A percentile compares a stretch with the other conserved stretches of the same genome.
Evolutionary conservation across 176 grass and related monocot genomes (phyloP).

Genomic region (Pontederia paniculata): DNA sequence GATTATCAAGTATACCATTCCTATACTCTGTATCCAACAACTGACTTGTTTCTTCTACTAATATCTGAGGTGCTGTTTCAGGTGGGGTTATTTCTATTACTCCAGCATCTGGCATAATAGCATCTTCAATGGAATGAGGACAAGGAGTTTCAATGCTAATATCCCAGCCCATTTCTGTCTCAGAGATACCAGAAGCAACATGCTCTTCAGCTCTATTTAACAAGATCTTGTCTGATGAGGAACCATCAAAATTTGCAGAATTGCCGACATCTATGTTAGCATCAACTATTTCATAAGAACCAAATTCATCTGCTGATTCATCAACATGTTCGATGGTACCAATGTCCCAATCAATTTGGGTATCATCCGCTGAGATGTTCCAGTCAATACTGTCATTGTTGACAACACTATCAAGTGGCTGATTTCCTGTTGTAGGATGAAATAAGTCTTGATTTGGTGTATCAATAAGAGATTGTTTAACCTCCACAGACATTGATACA

Average conservation of each 20-base stretch:
- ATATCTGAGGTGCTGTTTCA: conserved; percentile 22
- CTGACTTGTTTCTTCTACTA: conserved; percentile 57
- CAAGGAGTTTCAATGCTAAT: conserved; percentile 40
- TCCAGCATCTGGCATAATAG: conserved; percentile 23
- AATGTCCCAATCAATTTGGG: conserved; percentile 92
- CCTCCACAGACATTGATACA: conserved; percentile 57
- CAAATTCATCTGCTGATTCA: conserved; percentile 52
- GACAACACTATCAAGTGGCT: conserved; percentile 27
- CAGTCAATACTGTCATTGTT: conserved; percentile 68
- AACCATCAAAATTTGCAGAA: conserved; percentile 38
- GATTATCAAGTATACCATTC: conserved; percentile 85
- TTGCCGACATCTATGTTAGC: conserved; percentile 47
- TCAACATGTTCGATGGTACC: conserved; percentile 60
- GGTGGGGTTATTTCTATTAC: conserved; percentile 15
- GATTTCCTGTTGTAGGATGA: conserved; percentile 14
- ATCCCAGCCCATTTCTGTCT: conserved; percentile 71
- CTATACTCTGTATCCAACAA: conserved; percentile 82
- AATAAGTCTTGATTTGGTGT: conserved; percentile 22
- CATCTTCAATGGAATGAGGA: conserved; percentile 17
- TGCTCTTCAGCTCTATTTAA: conserved; percentile 24
- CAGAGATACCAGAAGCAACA: conserved; percentile 20
- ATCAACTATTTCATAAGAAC: conserved; percentile 72
- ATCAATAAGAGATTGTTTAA: conserved; percentile 42
- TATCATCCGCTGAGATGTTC: conserved; percentile 67
- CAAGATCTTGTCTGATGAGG: conserved; percentile 23